These are phyloP conservation scores for Colletotrichum sp. DNA, from an alignment of 2,329 filamentous ascomycete genomes.

Conservation along the genomic window DNA sequence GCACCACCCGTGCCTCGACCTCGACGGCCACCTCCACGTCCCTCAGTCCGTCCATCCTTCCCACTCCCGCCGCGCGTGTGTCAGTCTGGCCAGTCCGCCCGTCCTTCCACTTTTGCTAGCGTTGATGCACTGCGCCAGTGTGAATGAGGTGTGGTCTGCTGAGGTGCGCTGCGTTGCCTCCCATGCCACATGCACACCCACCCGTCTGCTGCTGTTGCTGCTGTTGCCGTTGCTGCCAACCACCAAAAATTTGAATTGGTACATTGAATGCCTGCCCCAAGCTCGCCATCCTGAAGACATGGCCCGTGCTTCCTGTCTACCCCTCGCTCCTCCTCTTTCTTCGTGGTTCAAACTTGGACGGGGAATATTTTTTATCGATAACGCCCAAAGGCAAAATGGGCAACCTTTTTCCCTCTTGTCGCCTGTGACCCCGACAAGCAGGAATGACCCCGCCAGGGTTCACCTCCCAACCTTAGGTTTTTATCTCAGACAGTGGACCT, in stretches of 20 bases:
- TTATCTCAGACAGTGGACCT: neutral
- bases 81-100: neutral
- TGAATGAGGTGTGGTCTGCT: neutral
- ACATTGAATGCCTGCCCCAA: neutral
- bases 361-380: neutral
- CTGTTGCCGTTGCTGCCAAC: neutral
- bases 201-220: neutral
- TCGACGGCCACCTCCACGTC: neutral
- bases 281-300: neutral
- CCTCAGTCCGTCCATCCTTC: neutral
- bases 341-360: neutral
- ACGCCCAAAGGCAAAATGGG: neutral
- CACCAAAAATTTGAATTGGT: neutral
- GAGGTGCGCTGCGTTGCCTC: neutral
- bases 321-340: neutral
- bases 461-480: neutral
- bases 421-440: neutral
- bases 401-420: neutral
- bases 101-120: neutral
- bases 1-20: neutral
- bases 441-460: neutral
- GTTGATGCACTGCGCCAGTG: neutral
- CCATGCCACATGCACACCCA: neutral
- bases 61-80: neutral
- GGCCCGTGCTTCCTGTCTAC: neutral